Conservation (phyloP, 176 grass and related monocot species). For the Avena insularis region DNA sequence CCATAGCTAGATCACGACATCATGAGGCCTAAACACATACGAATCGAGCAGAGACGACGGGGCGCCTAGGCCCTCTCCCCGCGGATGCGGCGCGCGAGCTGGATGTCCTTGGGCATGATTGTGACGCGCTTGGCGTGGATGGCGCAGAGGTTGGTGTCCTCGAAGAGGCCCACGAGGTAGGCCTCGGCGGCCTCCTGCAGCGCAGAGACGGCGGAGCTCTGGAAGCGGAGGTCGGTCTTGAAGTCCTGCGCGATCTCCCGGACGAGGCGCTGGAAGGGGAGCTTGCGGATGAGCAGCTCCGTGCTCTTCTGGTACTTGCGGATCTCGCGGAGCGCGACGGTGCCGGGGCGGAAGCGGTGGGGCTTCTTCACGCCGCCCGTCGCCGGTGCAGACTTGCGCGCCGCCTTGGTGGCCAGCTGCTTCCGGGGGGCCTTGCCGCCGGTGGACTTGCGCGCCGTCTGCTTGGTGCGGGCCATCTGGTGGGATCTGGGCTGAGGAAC, state of each 20-base stretch:
- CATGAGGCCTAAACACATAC: background rate
- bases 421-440: conserved; percentile 85
- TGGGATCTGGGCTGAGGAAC: background rate
- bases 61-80: conserved; percentile 46
- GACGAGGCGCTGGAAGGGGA: conserved; percentile 74
- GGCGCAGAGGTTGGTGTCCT: conserved; percentile 81
- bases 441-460: conserved; percentile 83
- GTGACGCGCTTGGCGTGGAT: conserved; percentile 78
- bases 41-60: background rate
- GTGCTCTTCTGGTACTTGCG: conserved; percentile 89
- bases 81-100: conserved; percentile 63
- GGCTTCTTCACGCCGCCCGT: conserved; percentile 68
- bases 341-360: conserved; percentile 47
- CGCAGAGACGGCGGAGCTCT: conserved; percentile 62
- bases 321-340: conserved; percentile 70
- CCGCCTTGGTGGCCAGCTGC: conserved; percentile 89
- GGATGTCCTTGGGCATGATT: conserved; percentile 81
- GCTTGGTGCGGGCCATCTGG: conserved; percentile 79
- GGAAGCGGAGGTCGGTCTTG: conserved; percentile 79
- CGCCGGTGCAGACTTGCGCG: conserved; percentile 72
- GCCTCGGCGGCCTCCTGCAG: conserved; percentile 77
- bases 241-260: conserved; percentile 78
- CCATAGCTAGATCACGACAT: background rate
- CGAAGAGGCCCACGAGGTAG: conserved; percentile 73
- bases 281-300: conserved; percentile 70